These are phyloP conservation scores for Tuber indicum DNA, from an alignment of 495 filamentous ascomycete species.

Conservation along the genomic window DNA sequence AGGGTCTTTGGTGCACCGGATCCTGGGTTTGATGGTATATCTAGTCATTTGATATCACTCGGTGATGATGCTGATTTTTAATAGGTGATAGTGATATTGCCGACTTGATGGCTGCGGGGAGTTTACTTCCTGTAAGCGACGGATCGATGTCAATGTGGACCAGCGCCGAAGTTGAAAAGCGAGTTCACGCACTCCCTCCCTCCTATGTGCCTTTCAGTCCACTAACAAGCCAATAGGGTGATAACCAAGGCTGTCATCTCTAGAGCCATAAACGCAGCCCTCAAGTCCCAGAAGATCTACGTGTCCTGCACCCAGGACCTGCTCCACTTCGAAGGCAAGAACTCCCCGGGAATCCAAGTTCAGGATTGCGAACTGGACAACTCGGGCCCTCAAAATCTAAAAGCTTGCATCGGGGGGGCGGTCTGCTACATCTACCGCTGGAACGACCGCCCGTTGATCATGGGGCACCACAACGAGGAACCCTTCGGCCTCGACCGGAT, in stretches of 20 bases:
- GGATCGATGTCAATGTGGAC: slow-evolving; percentile 30
- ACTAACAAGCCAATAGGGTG: slow-evolving; percentile 11
- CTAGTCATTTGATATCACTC: background rate
- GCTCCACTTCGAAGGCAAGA: background rate
- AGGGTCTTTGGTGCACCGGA: slow-evolving; percentile 18
- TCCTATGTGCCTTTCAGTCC: background rate
- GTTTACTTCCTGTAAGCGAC: slow-evolving; percentile 26
- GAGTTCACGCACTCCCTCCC: background rate
- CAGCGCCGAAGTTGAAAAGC: slow-evolving; percentile 27
- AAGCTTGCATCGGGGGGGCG: slow-evolving; percentile 25
- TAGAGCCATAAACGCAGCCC: slow-evolving; percentile 33
- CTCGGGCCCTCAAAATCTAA: slow-evolving; percentile 30
- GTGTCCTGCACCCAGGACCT: slow-evolving; percentile 34
- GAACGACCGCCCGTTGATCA: slow-evolving; percentile 34
- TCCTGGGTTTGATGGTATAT: slow-evolving; percentile 22
- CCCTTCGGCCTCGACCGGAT: slow-evolving; percentile 30
- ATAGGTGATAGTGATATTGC: slow-evolving; percentile 32
- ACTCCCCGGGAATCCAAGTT: slow-evolving; percentile 14
- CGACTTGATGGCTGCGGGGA: slow-evolving; percentile 32
- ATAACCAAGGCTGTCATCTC: slow-evolving; percentile 35
- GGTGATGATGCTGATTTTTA: background rate
- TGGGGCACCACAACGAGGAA: slow-evolving; percentile 33
- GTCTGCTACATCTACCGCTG: slow-evolving; percentile 40
- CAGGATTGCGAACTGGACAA: slow-evolving; percentile 25
- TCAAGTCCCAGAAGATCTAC: slow-evolving; percentile 33